Conservation (phyloP, 495 filamentous ascomycete species). For the Aspergillus cristatus region DNA sequence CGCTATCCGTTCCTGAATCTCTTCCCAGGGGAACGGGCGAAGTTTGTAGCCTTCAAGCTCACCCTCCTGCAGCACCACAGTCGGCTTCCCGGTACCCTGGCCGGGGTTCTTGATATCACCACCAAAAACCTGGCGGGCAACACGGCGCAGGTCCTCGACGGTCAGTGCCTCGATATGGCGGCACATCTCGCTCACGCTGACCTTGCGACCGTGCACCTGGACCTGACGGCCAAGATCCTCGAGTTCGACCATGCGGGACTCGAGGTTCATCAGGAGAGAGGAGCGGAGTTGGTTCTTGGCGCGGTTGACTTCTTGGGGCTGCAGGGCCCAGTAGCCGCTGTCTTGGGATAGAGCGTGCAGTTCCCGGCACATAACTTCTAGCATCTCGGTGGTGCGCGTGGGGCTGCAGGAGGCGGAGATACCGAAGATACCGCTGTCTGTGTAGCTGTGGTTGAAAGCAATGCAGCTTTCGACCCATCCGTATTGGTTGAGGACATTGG, state of each 20-base stretch:
- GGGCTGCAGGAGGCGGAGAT: conserved; percentile 83
- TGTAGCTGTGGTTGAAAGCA: conserved; percentile 95
- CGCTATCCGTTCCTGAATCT: conserved; percentile 77
- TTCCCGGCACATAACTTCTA: conserved; percentile 90
- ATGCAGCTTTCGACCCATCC: conserved; percentile 93
- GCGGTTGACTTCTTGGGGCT: conserved; percentile 73
- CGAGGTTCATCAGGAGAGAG: conserved; percentile 92
- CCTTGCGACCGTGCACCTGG: conserved; percentile 86
- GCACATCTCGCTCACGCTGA: conserved; percentile 91
- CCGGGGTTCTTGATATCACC: conserved; percentile 70
- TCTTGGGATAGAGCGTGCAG: conserved; percentile 68
- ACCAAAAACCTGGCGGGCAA: conserved; percentile 71
- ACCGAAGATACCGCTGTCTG: conserved; percentile 88
- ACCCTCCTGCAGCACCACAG: conserved; percentile 83
- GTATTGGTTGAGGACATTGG: conserved; percentile 94
- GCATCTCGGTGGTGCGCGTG: conserved; percentile 62
- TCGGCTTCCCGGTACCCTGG: conserved; percentile 78
- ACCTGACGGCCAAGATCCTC: conserved; percentile 95
- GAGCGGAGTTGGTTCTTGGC: conserved; percentile 96
- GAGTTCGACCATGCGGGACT: conserved; percentile 95
- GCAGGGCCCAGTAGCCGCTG: conserved; percentile 57
- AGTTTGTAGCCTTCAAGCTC: conserved; percentile 35
- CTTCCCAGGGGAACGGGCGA: conserved; percentile 63
- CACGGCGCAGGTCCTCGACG: conserved; percentile 70
- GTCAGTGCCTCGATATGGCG: conserved; percentile 72